Percentiles rank a stretch among this genome's conserved stretches.
phyloP scores from a whole-genome alignment of 306 rosid genomes.

The Medicago ruthenica region DNA sequence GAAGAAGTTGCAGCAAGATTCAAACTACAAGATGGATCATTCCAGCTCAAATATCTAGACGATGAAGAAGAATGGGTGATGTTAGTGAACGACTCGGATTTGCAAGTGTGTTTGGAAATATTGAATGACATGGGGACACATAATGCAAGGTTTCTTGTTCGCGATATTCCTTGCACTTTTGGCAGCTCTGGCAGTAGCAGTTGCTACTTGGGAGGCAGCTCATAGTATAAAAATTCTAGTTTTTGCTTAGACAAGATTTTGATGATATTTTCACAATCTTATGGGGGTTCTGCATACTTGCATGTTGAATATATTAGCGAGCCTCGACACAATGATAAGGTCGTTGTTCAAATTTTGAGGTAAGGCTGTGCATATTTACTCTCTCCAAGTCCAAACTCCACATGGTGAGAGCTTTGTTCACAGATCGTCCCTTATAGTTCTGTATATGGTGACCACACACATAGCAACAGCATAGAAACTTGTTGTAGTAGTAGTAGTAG shows the following conservation, averaged over 20 bases:
- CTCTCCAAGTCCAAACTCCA: background rate
- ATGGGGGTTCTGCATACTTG: slow-evolving; percentile 30
- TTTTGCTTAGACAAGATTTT: slow-evolving; percentile 17
- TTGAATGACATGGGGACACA: slow-evolving; percentile 63
- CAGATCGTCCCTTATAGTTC: background rate
- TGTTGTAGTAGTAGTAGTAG: slow-evolving; percentile 33
- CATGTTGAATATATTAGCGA: slow-evolving; percentile 21
- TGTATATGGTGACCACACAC: slow-evolving; percentile 34
- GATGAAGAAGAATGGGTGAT: slow-evolving; percentile 94
- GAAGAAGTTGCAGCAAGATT: slow-evolving; percentile 80
- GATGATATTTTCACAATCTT: slow-evolving; percentile 22
- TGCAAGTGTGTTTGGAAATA: slow-evolving; percentile 79
- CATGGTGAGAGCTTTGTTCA: background rate
- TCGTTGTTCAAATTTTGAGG: background rate
- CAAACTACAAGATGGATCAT: slow-evolving; percentile 68
- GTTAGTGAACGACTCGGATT: slow-evolving; percentile 70
- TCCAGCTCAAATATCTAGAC: slow-evolving; percentile 80
- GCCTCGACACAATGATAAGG: background rate
- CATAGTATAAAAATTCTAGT: slow-evolving; percentile 39
- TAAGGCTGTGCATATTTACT: background rate
- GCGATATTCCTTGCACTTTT: slow-evolving; percentile 54
- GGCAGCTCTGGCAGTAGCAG: slow-evolving; percentile 72
- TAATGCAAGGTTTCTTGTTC: slow-evolving; percentile 70
- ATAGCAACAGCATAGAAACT: slow-evolving; percentile 40
- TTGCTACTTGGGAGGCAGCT: slow-evolving; percentile 57